These are phyloP conservation scores for Geotrichum candidum DNA, from an alignment of 1,139 yeast species.

Conservation along the genomic window DNA sequence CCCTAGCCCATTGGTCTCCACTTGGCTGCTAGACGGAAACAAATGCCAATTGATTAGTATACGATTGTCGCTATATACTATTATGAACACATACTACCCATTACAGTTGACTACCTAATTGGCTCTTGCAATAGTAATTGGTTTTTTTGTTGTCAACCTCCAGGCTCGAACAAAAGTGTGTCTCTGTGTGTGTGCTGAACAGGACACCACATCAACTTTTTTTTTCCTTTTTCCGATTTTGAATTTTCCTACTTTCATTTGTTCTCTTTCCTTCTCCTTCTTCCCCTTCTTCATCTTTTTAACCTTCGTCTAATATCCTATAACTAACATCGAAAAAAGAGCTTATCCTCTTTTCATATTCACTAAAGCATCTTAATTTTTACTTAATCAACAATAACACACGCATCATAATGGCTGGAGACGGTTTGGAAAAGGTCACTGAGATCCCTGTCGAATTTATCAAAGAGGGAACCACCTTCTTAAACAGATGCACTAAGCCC, in stretches of 20 bases:
- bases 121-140: too few relatives aligned
- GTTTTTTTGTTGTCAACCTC: too few relatives aligned
- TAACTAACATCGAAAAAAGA: not conserved
- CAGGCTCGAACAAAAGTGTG: not conserved
- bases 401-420: conserved; percentile 25
- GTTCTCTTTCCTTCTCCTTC: not conserved
- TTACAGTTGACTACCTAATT: too few relatives aligned
- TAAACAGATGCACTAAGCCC: conserved; percentile 91
- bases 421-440: conserved; percentile 63
- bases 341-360: not conserved
- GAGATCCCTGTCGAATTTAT: conserved; percentile 89
- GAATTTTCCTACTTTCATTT: not conserved
- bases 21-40: not conserved
- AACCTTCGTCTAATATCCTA: not conserved
- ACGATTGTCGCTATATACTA: too few relatives aligned
- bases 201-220: not conserved
- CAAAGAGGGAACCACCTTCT: conserved; percentile 83
- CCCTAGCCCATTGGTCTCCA: not conserved
- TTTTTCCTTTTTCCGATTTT: not conserved
- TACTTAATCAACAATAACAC: not conserved
- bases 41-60: too few relatives aligned
- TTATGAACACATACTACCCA: too few relatives aligned
- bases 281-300: not conserved
- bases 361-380: not conserved
- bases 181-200: not conserved